A percentile compares a stretch with the other conserved stretches of the same genome.
These are phyloP conservation scores for Aureobasidium leucospermi DNA, from an alignment of 2,329 filamentous ascomycete species.

Conservation along the genomic window DNA sequence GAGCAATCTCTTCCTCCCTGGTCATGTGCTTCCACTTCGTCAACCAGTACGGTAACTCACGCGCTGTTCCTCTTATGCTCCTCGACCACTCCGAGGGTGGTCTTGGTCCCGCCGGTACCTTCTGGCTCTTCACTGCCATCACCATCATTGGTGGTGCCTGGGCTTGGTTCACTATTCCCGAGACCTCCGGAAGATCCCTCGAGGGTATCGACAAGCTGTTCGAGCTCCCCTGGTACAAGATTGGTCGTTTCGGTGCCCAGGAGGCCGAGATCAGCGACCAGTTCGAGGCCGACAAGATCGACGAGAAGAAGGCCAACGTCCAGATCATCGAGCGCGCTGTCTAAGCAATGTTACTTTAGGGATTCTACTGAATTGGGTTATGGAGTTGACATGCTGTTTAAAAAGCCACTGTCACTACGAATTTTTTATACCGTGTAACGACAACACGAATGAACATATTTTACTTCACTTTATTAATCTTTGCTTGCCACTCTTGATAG, in stretches of 20 bases:
- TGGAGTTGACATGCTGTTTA: background rate
- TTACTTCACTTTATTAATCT: background rate
- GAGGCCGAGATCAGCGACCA: constrained; percentile 17
- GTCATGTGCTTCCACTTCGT: constrained; percentile 74
- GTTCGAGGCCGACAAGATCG: constrained; percentile 9
- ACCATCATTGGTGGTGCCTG: constrained; percentile 59
- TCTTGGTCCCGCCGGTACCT: constrained; percentile 55
- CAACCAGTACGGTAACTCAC: constrained; percentile 70
- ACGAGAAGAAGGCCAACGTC: constrained; percentile 14
- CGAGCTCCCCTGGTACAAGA: constrained; percentile 64
- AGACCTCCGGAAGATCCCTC: constrained; percentile 57
- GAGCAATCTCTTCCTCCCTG: constrained; percentile 62
- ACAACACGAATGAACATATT: constrained; percentile 1
- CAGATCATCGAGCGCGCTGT: constrained; percentile 11
- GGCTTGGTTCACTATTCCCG: constrained; percentile 67
- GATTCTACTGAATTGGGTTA: background rate
- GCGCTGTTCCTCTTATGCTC: constrained; percentile 69
- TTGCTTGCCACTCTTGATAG: too few relatives aligned
- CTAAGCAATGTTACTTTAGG: background rate
- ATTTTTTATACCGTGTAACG: constrained; percentile 2
- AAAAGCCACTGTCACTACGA: constrained; percentile 2
- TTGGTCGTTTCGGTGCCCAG: constrained; percentile 41
- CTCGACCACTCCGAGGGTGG: constrained; percentile 33
- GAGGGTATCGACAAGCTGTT: constrained; percentile 69
- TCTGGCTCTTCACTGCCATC: constrained; percentile 65